These are phyloP conservation scores for Tulasnella calospora DNA, from an alignment of 768 basidiomycete genomes.

Conservation along the genomic window DNA sequence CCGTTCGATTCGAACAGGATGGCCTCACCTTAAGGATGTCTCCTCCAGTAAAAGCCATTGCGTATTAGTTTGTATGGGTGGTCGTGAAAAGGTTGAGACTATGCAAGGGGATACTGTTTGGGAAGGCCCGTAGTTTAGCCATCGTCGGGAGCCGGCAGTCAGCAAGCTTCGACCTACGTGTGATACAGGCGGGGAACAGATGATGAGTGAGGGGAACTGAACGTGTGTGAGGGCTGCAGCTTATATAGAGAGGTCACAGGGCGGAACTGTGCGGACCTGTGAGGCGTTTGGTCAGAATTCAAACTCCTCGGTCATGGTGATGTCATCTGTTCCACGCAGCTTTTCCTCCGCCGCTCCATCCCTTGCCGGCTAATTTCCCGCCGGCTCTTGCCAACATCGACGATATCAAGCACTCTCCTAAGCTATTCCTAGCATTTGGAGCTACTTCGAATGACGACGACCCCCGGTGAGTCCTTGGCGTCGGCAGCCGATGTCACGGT, in stretches of 20 bases:
- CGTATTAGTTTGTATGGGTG: conserved; percentile 28
- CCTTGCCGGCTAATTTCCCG: conserved; percentile 1
- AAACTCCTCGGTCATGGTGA: conserved; percentile 3
- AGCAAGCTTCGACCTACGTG: background rate
- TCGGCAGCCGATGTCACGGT: background rate
- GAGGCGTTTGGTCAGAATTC: background rate
- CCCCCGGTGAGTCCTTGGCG: background rate
- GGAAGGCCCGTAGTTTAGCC: background rate
- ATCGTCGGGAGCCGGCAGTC: background rate
- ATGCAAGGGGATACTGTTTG: background rate
- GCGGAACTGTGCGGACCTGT: background rate
- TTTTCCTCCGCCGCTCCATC: background rate
- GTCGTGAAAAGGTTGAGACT: conserved; percentile 19
- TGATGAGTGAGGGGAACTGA: background rate
- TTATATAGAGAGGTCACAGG: conserved; percentile 2
- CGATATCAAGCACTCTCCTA: background rate
- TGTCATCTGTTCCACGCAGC: background rate
- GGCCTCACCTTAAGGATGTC: conserved; percentile 71
- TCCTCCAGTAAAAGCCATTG: conserved; percentile 65
- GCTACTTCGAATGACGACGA: conserved; percentile 6
- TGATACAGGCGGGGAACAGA: background rate
- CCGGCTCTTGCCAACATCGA: background rate
- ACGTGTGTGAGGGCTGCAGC: background rate
- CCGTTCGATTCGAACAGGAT: conserved; percentile 15
- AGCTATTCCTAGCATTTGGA: background rate